Percentiles rank a stretch among this genome's conserved stretches.
Conservation (phyloP, 345 rosid species). For the Salix udensis region DNA sequence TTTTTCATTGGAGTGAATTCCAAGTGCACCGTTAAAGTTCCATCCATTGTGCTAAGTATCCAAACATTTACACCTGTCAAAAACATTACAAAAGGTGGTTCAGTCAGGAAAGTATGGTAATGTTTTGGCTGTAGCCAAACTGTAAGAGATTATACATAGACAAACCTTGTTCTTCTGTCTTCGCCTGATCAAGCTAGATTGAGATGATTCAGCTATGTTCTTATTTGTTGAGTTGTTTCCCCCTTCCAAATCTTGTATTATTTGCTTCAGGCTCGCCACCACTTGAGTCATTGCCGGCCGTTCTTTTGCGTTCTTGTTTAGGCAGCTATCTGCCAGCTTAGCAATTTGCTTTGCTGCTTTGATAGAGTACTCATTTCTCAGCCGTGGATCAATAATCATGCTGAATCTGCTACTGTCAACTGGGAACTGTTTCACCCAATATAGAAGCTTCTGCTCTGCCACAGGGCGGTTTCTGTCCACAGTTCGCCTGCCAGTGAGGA, state of each 20-base stretch:
- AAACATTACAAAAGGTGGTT: background rate
- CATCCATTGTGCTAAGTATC: background rate
- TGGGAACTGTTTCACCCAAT: conserved; percentile 87
- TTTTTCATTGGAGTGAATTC: background rate
- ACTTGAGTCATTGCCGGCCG: conserved; percentile 69
- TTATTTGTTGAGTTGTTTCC: conserved; percentile 13
- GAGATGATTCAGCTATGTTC: conserved; percentile 4
- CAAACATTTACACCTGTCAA: conserved; percentile 21
- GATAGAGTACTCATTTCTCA: conserved; percentile 48
- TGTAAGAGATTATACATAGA: background rate
- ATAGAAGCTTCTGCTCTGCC: conserved; percentile 65
- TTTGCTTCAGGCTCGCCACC: conserved; percentile 47
- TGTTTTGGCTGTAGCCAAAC: background rate
- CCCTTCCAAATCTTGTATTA: conserved; percentile 47
- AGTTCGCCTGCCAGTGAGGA: conserved; percentile 78
- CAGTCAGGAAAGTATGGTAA: background rate
- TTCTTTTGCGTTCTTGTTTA: conserved; percentile 61
- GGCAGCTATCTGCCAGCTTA: conserved; percentile 74
- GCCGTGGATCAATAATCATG: conserved; percentile 73
- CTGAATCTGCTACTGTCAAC: conserved; percentile 53
- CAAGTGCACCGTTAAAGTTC: background rate
- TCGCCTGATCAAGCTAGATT: conserved; percentile 1
- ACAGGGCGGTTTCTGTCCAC: conserved; percentile 65
- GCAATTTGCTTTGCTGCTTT: conserved; percentile 47
- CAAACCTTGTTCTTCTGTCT: conserved; percentile 16